Percentiles rank a stretch among this genome's conserved stretches.
These are phyloP conservation scores for Trypanosoma platydactyli DNA, from an alignment of 208 protist genomes.

Conservation along the genomic window DNA sequence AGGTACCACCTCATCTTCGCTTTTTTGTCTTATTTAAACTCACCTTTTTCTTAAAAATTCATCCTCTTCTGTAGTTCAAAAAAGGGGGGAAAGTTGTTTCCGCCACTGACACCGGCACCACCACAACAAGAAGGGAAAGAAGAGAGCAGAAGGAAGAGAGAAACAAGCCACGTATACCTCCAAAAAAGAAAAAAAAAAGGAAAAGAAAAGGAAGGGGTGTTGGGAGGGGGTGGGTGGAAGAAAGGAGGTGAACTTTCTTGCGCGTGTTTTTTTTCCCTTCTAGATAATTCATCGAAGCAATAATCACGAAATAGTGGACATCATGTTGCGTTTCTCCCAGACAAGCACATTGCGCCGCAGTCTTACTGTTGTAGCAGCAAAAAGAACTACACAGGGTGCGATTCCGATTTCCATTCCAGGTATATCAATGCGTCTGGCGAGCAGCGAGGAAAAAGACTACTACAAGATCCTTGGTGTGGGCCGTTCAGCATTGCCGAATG, in stretches of 20 bases:
- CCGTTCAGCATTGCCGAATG: slow-evolving; percentile 52
- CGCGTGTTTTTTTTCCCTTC: neutral
- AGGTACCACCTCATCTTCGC: neutral
- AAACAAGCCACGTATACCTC: too few species aligned
- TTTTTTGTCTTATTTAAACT: slow-evolving; percentile 13
- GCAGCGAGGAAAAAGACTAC: slow-evolving; percentile 77
- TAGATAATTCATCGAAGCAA: neutral
- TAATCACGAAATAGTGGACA: neutral
- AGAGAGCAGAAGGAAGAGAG: too few species aligned
- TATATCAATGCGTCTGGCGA: slow-evolving; percentile 35
- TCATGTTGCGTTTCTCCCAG: slow-evolving; percentile 20
- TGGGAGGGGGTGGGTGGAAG: too few species aligned
- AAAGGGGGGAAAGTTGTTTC: neutral
- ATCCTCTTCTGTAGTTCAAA: neutral
- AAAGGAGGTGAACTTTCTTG: neutral
- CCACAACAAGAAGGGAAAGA: too few species aligned
- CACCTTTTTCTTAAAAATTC: slow-evolving; percentile 6
- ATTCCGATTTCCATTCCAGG: slow-evolving; percentile 13
- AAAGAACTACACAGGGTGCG: slow-evolving; percentile 6
- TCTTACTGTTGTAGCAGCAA: neutral
- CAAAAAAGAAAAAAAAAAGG: too few species aligned
- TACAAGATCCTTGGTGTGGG: slow-evolving; percentile 88
- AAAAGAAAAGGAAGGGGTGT: neutral
- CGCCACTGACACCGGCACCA: too few species aligned
- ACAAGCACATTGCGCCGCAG: slow-evolving; percentile 11